Evolutionary conservation across 352 stramenopile genomes (phyloP).

Genomic region (Blastocystis sp.): DNA sequence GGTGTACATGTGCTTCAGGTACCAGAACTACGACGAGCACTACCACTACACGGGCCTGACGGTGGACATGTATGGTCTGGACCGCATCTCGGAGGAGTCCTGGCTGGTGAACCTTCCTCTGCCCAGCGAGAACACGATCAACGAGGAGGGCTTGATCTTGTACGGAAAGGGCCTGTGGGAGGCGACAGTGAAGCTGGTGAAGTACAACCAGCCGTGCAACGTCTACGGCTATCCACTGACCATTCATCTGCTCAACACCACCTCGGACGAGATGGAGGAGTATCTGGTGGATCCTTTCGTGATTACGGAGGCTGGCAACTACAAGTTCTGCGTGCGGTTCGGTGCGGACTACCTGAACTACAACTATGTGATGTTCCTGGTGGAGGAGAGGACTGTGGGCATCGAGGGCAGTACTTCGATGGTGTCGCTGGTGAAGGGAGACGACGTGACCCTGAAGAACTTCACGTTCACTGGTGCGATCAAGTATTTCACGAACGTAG

Average conservation of each 20-base stretch:
- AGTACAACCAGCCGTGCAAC: background rate
- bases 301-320: conserved; percentile 7
- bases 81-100: background rate
- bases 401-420: background rate
- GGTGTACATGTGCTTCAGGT: conserved; percentile 46
- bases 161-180: background rate
- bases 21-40: background rate
- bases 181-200: background rate
- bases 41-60: conserved; percentile 38
- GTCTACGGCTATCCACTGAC: background rate
- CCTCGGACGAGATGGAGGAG: background rate
- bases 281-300: conserved; percentile 33
- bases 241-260: background rate
- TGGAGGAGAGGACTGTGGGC: background rate
- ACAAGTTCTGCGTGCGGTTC: conserved; percentile 57
- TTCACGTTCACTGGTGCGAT: conserved; percentile 20
- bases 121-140: background rate
- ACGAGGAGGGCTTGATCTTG: conserved; percentile 11
- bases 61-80: conserved; percentile 25
- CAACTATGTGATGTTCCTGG: background rate
- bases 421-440: conserved; percentile 48
- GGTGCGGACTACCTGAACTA: background rate
- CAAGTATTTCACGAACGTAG: conserved; percentile 2
- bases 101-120: conserved; percentile 40
- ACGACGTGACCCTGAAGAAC: conserved; percentile 12